Base-by-base conservation (phyloP, 2,329 filamentous ascomycete genomes). In the Trichoderma sp. region DNA sequence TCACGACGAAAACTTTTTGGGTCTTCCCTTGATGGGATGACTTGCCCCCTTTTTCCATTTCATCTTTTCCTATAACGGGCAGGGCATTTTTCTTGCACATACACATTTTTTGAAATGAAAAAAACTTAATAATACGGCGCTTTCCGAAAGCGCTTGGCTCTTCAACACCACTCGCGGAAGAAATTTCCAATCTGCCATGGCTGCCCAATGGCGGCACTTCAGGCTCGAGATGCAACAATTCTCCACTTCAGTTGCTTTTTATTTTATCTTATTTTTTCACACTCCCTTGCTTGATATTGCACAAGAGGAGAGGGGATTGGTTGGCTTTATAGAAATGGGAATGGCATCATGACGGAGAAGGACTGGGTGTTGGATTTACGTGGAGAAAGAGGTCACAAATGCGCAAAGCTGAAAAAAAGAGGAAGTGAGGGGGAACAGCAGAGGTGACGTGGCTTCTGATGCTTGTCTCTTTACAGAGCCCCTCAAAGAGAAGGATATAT, bases 151-250 rank as follows among this genome's bases (percentile, higher is more conserved):
- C 72, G 51, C 57, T 24, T 73, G 68, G 63, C 63, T 60, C 69
- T 79, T 79, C 78, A 78, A 78, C 76, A 74, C 56, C 72, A 74
- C 71, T 65, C 61, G 15, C 75, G 77, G 75, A 71, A 72, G 75
- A 76, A 67, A 67, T 26, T 36, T 72, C 26, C 63, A 34, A 57
- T 39, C 28, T 61, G 65, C 57, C 51, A 53, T 72, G 32, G 58
- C 58, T 72, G 60, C 71, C 58, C 39, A 65, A 70, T 57, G 66
- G 32, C 53, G 43, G 60, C 36, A 53, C 34, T 68, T 72, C 53
- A 60, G 71, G 60, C 58, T 58, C 47, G 71, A 43, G 76, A 75
- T 76, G 75, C 74, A 76, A 75, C 76, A 73, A 65, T 77, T 77
- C 73, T 78, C 75, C 58, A 75, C 74, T 79, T 75, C 73, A 58